These are phyloP conservation scores for Aphanomyces euteiches DNA, from an alignment of 352 stramenopile species.

Conservation along the genomic window DNA sequence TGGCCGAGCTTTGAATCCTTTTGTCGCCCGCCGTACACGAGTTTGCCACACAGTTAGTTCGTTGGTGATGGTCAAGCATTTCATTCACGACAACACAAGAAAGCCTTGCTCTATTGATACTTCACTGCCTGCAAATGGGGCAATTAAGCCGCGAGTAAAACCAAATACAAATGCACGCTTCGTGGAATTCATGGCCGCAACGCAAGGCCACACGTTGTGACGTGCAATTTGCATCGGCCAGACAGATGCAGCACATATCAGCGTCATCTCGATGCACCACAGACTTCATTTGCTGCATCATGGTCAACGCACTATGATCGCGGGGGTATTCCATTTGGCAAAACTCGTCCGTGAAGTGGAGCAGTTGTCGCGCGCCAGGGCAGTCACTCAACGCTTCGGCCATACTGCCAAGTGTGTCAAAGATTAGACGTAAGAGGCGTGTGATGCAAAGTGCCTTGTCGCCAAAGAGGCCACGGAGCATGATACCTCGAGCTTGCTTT, in stretches of 20 bases:
- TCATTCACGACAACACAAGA: too few relatives aligned
- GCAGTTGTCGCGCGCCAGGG: conserved; percentile 46
- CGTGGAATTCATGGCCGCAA: conserved; percentile 72
- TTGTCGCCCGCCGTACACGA: too few relatives aligned
- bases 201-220: conserved; percentile 39
- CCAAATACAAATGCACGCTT: conserved; percentile 69
- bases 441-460: conserved; percentile 49
- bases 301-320: conserved; percentile 41
- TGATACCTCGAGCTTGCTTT: neutral
- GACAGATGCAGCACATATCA: conserved; percentile 54
- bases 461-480: conserved; percentile 32
- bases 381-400: conserved; percentile 53
- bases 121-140: conserved; percentile 46
- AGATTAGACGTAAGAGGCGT: conserved; percentile 47
- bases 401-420: conserved; percentile 39
- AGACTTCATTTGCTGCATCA: conserved; percentile 46
- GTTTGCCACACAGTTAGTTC: too few relatives aligned
- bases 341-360: conserved; percentile 46
- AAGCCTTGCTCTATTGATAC: neutral
- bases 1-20: too few relatives aligned
- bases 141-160: conserved; percentile 60
- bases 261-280: conserved; percentile 25
- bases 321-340: conserved; percentile 51
- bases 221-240: conserved; percentile 29
- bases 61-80: too few relatives aligned